phyloP scores from a whole-genome alignment of 805 yeast genomes.

The Kodamaea laetipori region DNA sequence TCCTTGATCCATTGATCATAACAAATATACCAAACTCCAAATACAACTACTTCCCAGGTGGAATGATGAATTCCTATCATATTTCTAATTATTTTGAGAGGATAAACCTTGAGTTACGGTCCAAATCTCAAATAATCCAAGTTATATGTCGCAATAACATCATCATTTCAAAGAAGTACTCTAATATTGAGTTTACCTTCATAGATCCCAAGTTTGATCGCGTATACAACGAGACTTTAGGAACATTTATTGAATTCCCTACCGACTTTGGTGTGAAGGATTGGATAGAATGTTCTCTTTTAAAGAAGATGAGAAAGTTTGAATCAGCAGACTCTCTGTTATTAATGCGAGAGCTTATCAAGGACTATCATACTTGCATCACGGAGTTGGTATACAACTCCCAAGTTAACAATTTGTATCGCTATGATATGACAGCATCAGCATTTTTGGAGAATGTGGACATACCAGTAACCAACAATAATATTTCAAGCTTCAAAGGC shows the following conservation, averaged over 20 bases:
- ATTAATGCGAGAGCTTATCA: slow-evolving; percentile 9
- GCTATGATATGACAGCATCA: slow-evolving; percentile 10
- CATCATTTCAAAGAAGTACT: slow-evolving; percentile 15
- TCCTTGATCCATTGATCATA: slow-evolving; percentile 26
- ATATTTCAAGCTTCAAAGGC: too few relatives aligned
- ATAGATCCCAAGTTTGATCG: slow-evolving; percentile 19
- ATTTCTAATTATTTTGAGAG: slow-evolving; percentile 20
- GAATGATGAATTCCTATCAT: slow-evolving; percentile 22
- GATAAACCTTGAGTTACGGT: slow-evolving; percentile 19
- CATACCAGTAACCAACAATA: too few relatives aligned
- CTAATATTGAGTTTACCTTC: slow-evolving; percentile 19
- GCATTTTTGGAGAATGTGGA: slow-evolving; percentile 3
- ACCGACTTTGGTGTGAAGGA: slow-evolving; percentile 21
- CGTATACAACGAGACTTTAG: slow-evolving; percentile 11
- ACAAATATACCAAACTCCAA: slow-evolving; percentile 11
- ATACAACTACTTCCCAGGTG: slow-evolving; percentile 20
- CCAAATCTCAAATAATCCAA: slow-evolving; percentile 16
- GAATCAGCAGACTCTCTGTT: neutral
- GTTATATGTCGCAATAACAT: slow-evolving; percentile 20
- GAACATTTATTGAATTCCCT: slow-evolving; percentile 15
- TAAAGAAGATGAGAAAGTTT: neutral
- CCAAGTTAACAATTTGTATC: slow-evolving; percentile 5
- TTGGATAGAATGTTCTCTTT: slow-evolving; percentile 11
- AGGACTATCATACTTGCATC: slow-evolving; percentile 14
- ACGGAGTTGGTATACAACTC: slow-evolving; percentile 12